Percentiles rank a stretch among this genome's conserved stretches.
Evolutionary conservation across 768 basidiomycete genomes (phyloP).

Genomic region (Mycena capillaripes): DNA sequence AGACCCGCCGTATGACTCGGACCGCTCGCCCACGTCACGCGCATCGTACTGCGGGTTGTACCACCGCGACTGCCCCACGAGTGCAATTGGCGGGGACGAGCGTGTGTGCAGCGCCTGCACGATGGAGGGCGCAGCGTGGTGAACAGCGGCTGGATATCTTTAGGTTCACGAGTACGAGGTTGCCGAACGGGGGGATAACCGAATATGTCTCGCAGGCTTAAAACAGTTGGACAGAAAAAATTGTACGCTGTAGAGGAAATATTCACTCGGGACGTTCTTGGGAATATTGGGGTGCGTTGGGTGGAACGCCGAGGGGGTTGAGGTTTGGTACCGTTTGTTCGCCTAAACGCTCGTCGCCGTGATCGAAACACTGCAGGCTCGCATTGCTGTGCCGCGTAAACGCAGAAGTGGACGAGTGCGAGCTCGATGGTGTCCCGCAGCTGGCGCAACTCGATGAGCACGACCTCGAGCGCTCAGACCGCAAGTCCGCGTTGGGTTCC

Average conservation of each 20-base stretch:
- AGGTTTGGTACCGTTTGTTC: constrained; percentile 55
- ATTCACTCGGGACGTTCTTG: constrained; percentile 88
- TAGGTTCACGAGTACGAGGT: constrained; percentile 74
- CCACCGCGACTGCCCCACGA: too few species aligned
- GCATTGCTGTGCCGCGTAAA: constrained; percentile 88
- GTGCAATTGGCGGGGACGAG: too few species aligned
- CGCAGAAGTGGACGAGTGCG: constrained; percentile 75
- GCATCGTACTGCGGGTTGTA: too few species aligned
- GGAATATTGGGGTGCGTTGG: constrained; percentile 50
- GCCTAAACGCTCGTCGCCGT: constrained; percentile 85
- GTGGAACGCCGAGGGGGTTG: constrained; percentile 39
- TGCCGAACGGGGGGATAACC: constrained; percentile 74
- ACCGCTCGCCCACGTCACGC: too few species aligned
- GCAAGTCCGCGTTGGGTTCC: constrained; percentile 45
- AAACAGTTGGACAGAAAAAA: constrained; percentile 30
- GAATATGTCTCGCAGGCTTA: constrained; percentile 71
- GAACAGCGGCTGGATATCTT: constrained; percentile 74
- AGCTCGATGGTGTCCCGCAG: constrained; percentile 73
- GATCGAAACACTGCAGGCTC: constrained; percentile 80
- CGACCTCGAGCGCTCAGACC: constrained; percentile 63
- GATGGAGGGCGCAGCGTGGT: constrained; percentile 78
- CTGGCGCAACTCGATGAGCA: constrained; percentile 74
- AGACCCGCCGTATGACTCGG: too few species aligned
- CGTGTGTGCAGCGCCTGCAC: too few species aligned
- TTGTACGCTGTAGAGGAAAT: constrained; percentile 12